Evolutionary conservation across 2,329 filamentous ascomycete genomes (phyloP).

Genomic region (Chaetothyriales sp.): DNA sequence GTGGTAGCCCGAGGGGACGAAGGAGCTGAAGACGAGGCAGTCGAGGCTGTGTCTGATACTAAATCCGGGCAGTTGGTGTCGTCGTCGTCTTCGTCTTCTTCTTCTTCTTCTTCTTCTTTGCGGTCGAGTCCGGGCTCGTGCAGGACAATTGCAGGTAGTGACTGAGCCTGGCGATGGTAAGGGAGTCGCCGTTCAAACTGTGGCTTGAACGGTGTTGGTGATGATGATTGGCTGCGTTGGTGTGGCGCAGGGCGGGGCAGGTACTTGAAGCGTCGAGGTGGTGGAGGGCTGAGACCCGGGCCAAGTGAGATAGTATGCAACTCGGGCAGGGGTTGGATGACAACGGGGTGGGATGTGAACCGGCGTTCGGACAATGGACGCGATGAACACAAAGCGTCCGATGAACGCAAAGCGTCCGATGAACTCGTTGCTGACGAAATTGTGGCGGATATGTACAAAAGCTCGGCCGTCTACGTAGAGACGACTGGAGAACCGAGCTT

Average conservation of each 20-base stretch:
- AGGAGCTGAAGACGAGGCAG: background rate
- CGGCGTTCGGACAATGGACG: constrained; percentile 7
- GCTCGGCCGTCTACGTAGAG: background rate
- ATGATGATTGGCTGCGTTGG: constrained; percentile 3
- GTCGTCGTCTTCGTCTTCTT: background rate
- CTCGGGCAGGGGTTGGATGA: constrained; percentile 13
- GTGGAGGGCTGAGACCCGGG: constrained; percentile 15
- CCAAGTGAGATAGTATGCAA: constrained; percentile 13
- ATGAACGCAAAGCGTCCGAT: constrained; percentile 1
- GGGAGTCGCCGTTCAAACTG: background rate
- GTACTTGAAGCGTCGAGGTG: constrained; percentile 14
- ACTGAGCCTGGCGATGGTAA: background rate
- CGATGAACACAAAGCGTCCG: constrained; percentile 3
- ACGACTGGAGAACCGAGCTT: background rate
- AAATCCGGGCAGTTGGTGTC: background rate
- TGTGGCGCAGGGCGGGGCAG: background rate
- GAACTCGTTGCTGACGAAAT: background rate
- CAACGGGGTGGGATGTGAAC: constrained; percentile 11
- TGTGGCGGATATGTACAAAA: background rate
- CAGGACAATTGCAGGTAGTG: background rate
- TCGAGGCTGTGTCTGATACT: background rate
- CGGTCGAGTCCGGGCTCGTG: background rate
- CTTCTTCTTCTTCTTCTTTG: background rate
- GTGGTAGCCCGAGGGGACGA: background rate
- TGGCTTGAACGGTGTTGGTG: background rate